Conservation (phyloP, 108 stramenopile species). For the Epipyxis sp. region DNA sequence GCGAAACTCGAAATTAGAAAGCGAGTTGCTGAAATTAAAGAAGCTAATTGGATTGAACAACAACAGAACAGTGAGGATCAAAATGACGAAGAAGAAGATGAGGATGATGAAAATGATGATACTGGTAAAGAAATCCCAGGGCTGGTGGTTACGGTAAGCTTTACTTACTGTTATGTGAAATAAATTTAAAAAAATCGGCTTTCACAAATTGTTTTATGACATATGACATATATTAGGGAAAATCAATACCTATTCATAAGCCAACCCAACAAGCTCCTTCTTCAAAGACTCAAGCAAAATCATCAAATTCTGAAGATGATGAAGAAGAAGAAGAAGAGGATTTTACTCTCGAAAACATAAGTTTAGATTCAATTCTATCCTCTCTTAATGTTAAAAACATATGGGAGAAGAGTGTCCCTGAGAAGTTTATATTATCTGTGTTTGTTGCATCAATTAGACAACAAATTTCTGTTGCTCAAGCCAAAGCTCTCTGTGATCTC, state of each 20-base stretch:
- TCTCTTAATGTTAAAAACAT: neutral
- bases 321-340: too few species aligned
- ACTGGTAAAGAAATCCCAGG: too few species aligned
- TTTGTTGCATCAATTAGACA: neutral
- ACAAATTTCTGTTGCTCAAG: constrained; percentile 2
- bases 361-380: neutral
- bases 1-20: constrained; percentile 14
- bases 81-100: constrained; percentile 19
- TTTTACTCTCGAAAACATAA: constrained; percentile 4
- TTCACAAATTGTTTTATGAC: too few species aligned
- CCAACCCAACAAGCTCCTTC: neutral
- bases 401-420: constrained; percentile 13
- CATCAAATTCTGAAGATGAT: too few species aligned
- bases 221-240: too few species aligned
- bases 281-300: too few species aligned
- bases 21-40: constrained; percentile 6
- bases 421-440: neutral
- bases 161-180: too few species aligned
- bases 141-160: too few species aligned
- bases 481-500: constrained; percentile 22
- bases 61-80: neutral
- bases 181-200: too few species aligned
- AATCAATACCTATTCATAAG: neutral
- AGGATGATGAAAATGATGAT: constrained; percentile 21
- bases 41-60: neutral